Conservation (phyloP, 2,329 filamentous ascomycete species). For the Arthroderma sp. region DNA sequence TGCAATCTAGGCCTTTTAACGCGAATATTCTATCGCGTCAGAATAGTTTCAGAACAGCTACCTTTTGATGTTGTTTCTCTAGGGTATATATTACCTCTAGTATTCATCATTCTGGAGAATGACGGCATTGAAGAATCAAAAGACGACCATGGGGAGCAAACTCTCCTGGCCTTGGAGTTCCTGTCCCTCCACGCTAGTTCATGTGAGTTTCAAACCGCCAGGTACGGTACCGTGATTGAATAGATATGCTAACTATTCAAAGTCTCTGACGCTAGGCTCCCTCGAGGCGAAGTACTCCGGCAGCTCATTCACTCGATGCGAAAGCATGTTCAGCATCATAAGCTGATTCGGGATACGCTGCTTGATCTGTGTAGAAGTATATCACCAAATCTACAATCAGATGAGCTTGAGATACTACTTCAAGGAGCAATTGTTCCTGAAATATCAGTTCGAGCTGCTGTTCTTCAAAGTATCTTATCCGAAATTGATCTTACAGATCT, state of each 20-base stretch:
- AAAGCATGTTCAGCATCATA: slow-evolving; percentile 82
- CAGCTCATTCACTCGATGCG: slow-evolving; percentile 73
- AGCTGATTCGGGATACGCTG: slow-evolving; percentile 84
- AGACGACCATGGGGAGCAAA: slow-evolving; percentile 71
- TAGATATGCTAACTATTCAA: slow-evolving; percentile 10
- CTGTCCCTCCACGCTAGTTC: slow-evolving; percentile 76
- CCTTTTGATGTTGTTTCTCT: slow-evolving; percentile 81
- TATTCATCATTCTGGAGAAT: slow-evolving; percentile 64
- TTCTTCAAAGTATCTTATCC: slow-evolving; percentile 77
- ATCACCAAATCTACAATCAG: slow-evolving; percentile 60
- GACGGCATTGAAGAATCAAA: slow-evolving; percentile 56
- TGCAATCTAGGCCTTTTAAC: slow-evolving; percentile 51
- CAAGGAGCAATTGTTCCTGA: slow-evolving; percentile 68
- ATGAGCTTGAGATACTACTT: slow-evolving; percentile 65
- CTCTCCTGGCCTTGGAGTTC: slow-evolving; percentile 79
- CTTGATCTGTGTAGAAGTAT: slow-evolving; percentile 74
- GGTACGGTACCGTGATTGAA: background rate
- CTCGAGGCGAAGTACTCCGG: slow-evolving; percentile 59
- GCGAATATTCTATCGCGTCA: slow-evolving; percentile 75
- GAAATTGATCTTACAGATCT: slow-evolving; percentile 86
- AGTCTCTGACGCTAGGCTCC: slow-evolving; percentile 56
- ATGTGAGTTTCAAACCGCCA: slow-evolving; percentile 33
- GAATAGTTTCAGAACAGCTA: slow-evolving; percentile 84
- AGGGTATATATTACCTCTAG: slow-evolving; percentile 71
- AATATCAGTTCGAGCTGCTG: slow-evolving; percentile 64